Conservation (phyloP, 2,329 filamentous ascomycete species). For the Talaromyces islandicus region DNA sequence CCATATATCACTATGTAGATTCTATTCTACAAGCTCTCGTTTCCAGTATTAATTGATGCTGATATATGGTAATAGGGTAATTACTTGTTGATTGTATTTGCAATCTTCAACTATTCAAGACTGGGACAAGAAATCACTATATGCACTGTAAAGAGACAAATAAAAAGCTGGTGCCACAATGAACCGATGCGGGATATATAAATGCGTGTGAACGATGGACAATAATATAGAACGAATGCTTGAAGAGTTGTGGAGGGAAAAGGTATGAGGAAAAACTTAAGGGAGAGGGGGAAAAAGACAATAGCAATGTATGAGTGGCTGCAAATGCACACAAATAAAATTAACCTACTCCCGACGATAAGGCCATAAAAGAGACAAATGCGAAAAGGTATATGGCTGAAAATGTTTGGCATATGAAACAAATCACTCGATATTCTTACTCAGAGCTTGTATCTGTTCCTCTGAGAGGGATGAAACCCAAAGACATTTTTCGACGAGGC, state of each 20-base stretch:
- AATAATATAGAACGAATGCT: background rate
- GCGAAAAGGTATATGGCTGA: background rate
- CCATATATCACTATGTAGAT: background rate
- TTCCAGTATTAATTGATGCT: background rate
- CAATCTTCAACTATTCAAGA: background rate
- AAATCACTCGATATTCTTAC: conserved; percentile 36
- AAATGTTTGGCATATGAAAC: background rate
- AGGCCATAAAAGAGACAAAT: background rate
- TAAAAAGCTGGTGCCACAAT: background rate
- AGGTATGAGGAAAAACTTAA: background rate
- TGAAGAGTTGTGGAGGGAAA: background rate
- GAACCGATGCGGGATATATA: background rate
- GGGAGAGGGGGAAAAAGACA: background rate
- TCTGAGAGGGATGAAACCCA: conserved; percentile 59
- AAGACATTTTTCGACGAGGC: conserved; percentile 56
- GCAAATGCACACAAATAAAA: background rate
- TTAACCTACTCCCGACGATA: background rate
- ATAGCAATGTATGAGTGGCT: background rate
- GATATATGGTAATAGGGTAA: no score
- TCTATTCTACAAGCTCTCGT: no score
- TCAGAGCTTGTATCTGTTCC: conserved; percentile 47
- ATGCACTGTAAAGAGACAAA: background rate
- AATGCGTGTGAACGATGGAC: background rate
- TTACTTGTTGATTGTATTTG: background rate
- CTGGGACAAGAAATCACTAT: background rate